Evolutionary conservation across 768 basidiomycete species (phyloP), one percentile per base, ranked within the genome.

Genomic region (Podaxis pistillaris): DNA sequence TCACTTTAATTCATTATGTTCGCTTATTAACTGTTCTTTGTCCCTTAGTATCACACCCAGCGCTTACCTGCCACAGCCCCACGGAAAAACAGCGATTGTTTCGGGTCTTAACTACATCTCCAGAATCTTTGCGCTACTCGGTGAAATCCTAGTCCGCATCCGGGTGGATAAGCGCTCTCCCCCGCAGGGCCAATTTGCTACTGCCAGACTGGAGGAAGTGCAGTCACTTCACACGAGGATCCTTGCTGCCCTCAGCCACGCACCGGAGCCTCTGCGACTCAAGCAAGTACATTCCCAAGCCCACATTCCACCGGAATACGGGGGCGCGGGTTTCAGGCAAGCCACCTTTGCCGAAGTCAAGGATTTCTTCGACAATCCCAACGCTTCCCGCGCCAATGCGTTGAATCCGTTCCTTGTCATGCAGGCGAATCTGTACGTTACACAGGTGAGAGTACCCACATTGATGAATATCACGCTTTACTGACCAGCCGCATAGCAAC

Each of bases 371-470:
- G 89, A 94, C 66, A 92, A 96, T 68, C 94, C 94, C 12, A 90
- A 93, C 65, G 92, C 92, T 7, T 91, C 87, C 8, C 83, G 90
- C 22, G 91, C 86, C 60, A 91, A 91, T 69, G 93, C 94, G 0
- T 81, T 92, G 58, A 94, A 96, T 71, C 89, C 91, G 19, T 96
- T 90, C 81, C 80, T 95, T 36, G 93, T 96, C 36, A 91, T 94
- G 85, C 94, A 95, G 74, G 91, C 90, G 38, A 96, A 96, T 70
- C 79, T 96, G 46, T 96, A 90, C 68, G 94, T 96, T 68, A 96
- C 94, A 11, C 94, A 95, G 84, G 93, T 90, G 65, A 63, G 82
- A 59, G 13, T 41, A 44, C 47, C 4, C 19, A 11, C 15, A 4
- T 12, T 38, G 36, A n/a, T 52, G 7, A 56, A 56, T 28, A 46